Conservation (phyloP, 495 filamentous ascomycete species). For the Paragyromitra xinjiangensis region DNA sequence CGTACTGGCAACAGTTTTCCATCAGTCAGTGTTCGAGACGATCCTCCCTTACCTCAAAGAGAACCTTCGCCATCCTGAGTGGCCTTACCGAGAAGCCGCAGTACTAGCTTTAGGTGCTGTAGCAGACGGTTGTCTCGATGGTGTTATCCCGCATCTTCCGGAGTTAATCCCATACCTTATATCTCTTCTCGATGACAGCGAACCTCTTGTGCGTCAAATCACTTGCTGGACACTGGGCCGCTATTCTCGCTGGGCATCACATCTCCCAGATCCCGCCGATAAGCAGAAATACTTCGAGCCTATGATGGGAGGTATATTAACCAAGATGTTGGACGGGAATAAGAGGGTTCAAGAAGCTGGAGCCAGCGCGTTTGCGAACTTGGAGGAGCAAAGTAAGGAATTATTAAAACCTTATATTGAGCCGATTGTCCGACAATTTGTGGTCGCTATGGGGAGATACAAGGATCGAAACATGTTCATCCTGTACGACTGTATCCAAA, state of each 20-base stretch:
- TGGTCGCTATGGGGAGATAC: conserved; percentile 89
- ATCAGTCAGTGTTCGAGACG: conserved; percentile 83
- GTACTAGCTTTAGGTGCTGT: conserved; percentile 95
- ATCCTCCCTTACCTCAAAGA: conserved; percentile 92
- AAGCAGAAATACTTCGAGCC: conserved; percentile 86
- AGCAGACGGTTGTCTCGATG: conserved; percentile 91
- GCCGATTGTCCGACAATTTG: conserved; percentile 91
- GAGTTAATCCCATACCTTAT: conserved; percentile 91
- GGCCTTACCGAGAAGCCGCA: conserved; percentile 92
- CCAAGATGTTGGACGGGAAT: conserved; percentile 93
- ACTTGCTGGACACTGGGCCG: conserved; percentile 97
- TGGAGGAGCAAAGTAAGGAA: conserved; percentile 91
- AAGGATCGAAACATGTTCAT: conserved; percentile 99
- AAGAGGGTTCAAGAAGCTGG: conserved; percentile 98
- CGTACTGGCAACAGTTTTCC: conserved; percentile 90
- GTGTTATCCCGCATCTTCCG: conserved; percentile 88
- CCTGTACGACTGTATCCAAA: conserved; percentile 98
- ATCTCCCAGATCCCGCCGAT: conserved; percentile 70
- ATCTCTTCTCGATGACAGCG: conserved; percentile 80
- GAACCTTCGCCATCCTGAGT: conserved; percentile 86
- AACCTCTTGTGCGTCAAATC: conserved; percentile 95
- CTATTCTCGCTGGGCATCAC: conserved; percentile 92
- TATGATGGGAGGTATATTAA: conserved; percentile 96
- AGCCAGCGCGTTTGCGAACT: conserved; percentile 92
- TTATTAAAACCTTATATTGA: conserved; percentile 82